Evolutionary conservation across 148 eudicot genomes (phyloP), one percentile per base, ranked within the genome.

Genomic region (Simmondsia chinensis): DNA sequence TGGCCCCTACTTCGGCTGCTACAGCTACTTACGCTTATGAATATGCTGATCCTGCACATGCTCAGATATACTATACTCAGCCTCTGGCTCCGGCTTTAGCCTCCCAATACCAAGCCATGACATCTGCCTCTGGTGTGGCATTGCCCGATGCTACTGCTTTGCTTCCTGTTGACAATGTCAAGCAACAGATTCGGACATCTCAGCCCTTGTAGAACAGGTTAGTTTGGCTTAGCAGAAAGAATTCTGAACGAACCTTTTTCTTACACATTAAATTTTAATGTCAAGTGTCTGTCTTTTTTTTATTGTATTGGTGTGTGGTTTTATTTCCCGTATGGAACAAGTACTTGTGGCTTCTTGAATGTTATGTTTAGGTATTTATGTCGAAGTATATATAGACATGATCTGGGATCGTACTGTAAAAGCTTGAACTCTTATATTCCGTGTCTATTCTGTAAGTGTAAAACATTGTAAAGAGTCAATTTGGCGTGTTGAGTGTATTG

Each of bases 41-140:
- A 27, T 74, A 37, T 49, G 43, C 77, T n/a, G 83, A 88, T 54
- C 87, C 83, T 23, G 34, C 80, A 7, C 75, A 69, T 46, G 52
- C 73, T 13, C 85, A 71, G 42, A 54, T 83, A 27, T 84, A 83
- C 46, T 88, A 64, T 49, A 60, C 79, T 49, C 94, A 80, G 65
- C 68, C 74, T 13, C 10, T 82, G 51, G 48, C 71, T 16, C 77
- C 91, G 19, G 63, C 74, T 24, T 17, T 77, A 62, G 65, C 73
- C 42, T 64, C 84, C 31, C 96, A 83, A 56, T 88, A 73, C 57
- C 94, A 83, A 39, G 72, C 74, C 4, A 27, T 77, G 65, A 41
- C 68, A 9, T 59, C 77, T 1, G 56, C 48, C 45, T 59, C 72
- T 23, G 50, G 70, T 3, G 30, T 54, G 57, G 57, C 39, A 13